phyloP scores from a whole-genome alignment of 805 yeast genomes.

The Candida vaughaniae region DNA sequence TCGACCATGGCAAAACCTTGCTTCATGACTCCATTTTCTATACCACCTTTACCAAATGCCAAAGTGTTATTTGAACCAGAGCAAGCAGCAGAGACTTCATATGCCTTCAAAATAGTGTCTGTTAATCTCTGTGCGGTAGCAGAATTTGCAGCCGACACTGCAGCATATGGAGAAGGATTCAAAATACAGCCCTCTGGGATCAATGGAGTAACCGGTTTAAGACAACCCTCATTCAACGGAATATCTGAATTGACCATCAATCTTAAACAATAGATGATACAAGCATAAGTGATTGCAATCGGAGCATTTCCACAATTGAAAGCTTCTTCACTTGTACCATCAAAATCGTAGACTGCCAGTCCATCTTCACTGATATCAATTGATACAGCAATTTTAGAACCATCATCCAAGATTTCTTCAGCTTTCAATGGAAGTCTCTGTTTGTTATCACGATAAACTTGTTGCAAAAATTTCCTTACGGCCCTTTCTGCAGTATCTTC shows the following conservation, averaged over 20 bases:
- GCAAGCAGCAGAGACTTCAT: conserved; percentile 20
- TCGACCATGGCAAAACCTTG: conserved; percentile 16
- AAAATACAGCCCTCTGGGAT: conserved; percentile 18
- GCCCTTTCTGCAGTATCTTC: conserved; percentile 74
- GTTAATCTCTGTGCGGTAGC: conserved; percentile 24
- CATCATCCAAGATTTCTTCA: conserved; percentile 23
- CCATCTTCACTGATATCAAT: conserved; percentile 16
- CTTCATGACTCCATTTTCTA: conserved; percentile 12
- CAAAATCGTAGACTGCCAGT: conserved; percentile 20
- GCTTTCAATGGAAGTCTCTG: conserved; percentile 14
- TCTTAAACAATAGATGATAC: conserved; percentile 22
- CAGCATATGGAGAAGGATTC: conserved; percentile 22
- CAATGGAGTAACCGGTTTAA: conserved; percentile 18
- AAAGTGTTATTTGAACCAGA: conserved; percentile 17
- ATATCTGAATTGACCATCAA: conserved; percentile 21
- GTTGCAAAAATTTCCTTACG: conserved; percentile 43
- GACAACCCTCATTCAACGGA: conserved; percentile 26
- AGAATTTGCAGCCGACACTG: conserved; percentile 23
- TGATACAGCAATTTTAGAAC: conserved; percentile 16
- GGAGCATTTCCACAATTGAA: conserved; percentile 25
- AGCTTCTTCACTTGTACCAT: conserved; percentile 21
- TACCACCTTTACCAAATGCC: conserved; percentile 15
- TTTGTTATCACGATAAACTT: conserved; percentile 37
- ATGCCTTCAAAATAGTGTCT: conserved; percentile 22
- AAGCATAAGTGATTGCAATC: conserved; percentile 22